Conservation (phyloP, 192 early-diverging fungal species). For the Backusella tarrabulga region DNA sequence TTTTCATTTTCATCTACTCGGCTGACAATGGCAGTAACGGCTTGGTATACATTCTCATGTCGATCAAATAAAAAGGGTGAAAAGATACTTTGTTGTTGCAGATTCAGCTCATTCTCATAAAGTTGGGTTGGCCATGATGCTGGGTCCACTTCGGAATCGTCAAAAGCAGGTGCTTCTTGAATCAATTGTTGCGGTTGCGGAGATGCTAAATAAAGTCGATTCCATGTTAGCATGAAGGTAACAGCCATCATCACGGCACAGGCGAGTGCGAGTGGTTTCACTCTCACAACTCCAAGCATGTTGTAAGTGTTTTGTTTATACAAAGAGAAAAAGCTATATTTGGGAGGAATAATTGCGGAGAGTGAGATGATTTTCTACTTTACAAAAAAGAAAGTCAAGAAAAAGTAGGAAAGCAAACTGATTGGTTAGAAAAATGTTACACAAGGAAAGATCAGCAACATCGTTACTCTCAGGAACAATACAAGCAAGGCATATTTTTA, state of each 20-base stretch:
- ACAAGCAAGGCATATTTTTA: too few species aligned
- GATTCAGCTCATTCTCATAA: background rate
- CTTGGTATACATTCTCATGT: background rate
- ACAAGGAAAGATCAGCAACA: background rate
- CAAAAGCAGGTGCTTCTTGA: background rate
- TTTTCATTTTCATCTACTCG: constrained; percentile 20
- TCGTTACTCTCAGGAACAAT: background rate
- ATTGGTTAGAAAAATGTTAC: background rate
- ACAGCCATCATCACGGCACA: background rate
- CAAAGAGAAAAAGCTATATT: background rate
- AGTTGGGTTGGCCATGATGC: background rate
- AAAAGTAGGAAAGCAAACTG: background rate
- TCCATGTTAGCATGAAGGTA: background rate
- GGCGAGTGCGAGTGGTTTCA: background rate
- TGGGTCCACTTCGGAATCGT: background rate
- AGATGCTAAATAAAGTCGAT: background rate
- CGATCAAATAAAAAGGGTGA: background rate
- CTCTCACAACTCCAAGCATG: background rate
- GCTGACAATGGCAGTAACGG: constrained; percentile 47
- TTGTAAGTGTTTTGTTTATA: background rate
- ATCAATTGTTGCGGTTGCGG: background rate
- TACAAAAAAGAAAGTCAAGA: background rate
- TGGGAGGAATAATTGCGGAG: background rate
- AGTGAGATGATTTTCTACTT: background rate
- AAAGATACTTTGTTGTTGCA: background rate